Conservation (phyloP, 179 eudicot species). For the Pouteria campechiana region DNA sequence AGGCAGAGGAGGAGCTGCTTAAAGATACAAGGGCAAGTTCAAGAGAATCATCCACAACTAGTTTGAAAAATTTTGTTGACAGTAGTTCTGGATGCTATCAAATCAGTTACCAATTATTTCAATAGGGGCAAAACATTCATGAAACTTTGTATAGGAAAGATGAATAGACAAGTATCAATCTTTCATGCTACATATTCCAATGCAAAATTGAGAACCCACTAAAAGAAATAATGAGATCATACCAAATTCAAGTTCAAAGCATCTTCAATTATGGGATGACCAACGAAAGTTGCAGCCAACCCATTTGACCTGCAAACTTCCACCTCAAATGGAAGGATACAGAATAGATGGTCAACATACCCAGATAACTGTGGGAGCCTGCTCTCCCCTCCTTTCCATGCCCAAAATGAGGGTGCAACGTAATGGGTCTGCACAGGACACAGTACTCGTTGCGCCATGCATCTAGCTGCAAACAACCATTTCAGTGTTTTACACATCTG, state of each 20-base stretch:
- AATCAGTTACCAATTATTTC: too few species aligned
- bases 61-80: too few species aligned
- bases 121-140: too few species aligned
- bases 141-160: too few species aligned
- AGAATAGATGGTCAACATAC: conserved; percentile 77
- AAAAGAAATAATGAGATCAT: too few species aligned
- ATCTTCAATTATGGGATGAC: conserved; percentile 87
- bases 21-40: too few species aligned
- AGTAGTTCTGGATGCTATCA: too few species aligned
- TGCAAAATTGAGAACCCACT: too few species aligned
- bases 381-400: conserved; percentile 95
- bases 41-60: too few species aligned
- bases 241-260: conserved; percentile 45
- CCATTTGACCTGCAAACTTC: conserved; percentile 66
- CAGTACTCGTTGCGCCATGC: conserved; percentile 24
- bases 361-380: conserved; percentile 62
- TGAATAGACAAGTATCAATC: too few species aligned
- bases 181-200: too few species aligned
- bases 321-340: conserved; percentile 87
- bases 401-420: conserved; percentile 98
- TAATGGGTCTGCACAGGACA: conserved; percentile 75
- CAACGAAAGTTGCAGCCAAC: conserved; percentile 75
- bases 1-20: too few species aligned
- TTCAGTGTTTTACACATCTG: conserved; percentile 22
- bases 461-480: conserved; percentile 60